Evolutionary conservation across 2,329 filamentous ascomycete species (phyloP).

Genomic region (Fusarium albidum): DNA sequence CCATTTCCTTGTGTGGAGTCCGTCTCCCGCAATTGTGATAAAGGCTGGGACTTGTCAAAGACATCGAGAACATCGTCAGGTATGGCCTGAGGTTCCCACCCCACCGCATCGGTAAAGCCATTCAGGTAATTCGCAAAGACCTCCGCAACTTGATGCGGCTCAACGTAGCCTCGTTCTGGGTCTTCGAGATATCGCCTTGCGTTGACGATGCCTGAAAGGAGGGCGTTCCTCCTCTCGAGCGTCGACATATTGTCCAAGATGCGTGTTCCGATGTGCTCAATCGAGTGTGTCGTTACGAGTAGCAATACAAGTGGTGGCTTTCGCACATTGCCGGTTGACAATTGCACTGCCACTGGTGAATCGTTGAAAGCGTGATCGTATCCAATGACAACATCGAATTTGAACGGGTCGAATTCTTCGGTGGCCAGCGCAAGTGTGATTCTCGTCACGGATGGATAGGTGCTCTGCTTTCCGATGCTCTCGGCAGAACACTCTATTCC

Average conservation of each 20-base stretch:
- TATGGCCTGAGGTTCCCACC: constrained; percentile 57
- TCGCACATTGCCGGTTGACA: constrained; percentile 23
- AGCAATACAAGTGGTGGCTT: constrained; percentile 56
- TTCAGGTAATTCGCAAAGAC: constrained; percentile 57
- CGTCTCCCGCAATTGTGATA: constrained; percentile 40
- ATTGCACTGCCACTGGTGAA: constrained; percentile 42
- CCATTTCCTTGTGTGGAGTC: constrained; percentile 36
- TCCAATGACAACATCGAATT: constrained; percentile 60
- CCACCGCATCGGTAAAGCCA: constrained; percentile 45
- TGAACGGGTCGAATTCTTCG: constrained; percentile 48
- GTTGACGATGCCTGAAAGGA: constrained; percentile 49
- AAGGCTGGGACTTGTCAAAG: constrained; percentile 51
- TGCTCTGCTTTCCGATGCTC: constrained; percentile 40
- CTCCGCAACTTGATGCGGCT: constrained; percentile 57
- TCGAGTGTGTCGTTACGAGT: constrained; percentile 59
- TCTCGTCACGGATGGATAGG: constrained; percentile 47
- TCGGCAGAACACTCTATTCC: constrained; percentile 47
- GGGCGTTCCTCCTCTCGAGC: constrained; percentile 57
- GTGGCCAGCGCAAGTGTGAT: constrained; percentile 54
- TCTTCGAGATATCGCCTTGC: constrained; percentile 51
- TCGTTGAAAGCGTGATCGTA: constrained; percentile 61
- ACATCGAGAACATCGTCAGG: constrained; percentile 59
- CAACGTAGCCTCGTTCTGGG: constrained; percentile 48
- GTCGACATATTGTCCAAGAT: constrained; percentile 47
- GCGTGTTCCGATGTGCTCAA: constrained; percentile 63